A percentile compares a stretch with the other conserved stretches of the same genome.
Conservation (phyloP, 2,329 filamentous ascomycete species). For the Simplicillium sp. region DNA sequence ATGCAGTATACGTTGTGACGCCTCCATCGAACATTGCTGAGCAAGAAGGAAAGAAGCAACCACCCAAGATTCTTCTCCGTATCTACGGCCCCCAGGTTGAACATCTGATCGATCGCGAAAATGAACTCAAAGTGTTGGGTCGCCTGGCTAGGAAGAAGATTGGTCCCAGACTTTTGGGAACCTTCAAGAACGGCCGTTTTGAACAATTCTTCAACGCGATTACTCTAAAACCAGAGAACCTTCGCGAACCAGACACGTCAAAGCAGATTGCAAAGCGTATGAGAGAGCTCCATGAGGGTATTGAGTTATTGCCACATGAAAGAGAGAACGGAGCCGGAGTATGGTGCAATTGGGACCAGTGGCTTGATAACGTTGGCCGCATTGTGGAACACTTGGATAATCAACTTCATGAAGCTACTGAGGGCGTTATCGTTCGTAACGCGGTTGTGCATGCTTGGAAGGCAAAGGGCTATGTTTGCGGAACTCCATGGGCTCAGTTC, state of each 20-base stretch:
- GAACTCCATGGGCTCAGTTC: conserved; percentile 75
- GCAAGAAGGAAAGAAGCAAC: conserved; percentile 31
- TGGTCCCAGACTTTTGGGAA: conserved; percentile 81
- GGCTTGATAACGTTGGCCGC: conserved; percentile 59
- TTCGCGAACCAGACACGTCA: conserved; percentile 75
- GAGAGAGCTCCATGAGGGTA: conserved; percentile 88
- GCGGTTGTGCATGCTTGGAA: conserved; percentile 47
- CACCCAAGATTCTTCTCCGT: conserved; percentile 69
- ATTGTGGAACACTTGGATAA: conserved; percentile 47
- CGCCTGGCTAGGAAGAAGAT: conserved; percentile 87
- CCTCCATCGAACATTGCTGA: conserved; percentile 56
- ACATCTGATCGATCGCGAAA: conserved; percentile 88
- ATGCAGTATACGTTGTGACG: conserved; percentile 89
- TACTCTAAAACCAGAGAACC: conserved; percentile 65
- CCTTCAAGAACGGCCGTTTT: conserved; percentile 89
- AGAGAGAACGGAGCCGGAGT: conserved; percentile 70
- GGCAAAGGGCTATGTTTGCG: conserved; percentile 66
- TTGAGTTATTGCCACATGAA: conserved; percentile 76
- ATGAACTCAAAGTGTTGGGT: conserved; percentile 76
- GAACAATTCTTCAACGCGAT: conserved; percentile 87
- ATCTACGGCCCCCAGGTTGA: conserved; percentile 94
- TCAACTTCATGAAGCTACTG: conserved; percentile 42
- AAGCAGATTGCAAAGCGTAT: conserved; percentile 95
- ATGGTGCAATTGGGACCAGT: conserved; percentile 92
- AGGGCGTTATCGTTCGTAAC: conserved; percentile 12